phyloP scores from a whole-genome alignment of 2,329 filamentous ascomycete species.

The Stachybotrys chlorohalonatus region DNA sequence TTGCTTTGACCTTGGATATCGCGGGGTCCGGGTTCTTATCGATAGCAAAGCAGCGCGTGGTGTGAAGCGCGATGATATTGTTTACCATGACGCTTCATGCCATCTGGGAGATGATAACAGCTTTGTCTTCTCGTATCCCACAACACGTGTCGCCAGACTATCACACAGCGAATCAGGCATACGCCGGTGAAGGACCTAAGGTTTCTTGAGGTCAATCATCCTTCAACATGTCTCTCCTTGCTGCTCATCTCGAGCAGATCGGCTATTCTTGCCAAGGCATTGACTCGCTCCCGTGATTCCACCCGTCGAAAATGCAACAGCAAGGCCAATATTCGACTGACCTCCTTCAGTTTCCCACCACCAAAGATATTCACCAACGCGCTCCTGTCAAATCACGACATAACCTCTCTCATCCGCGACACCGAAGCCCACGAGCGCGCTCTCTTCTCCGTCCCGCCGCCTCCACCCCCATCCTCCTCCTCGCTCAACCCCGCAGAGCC shows the following conservation, averaged over 20 bases:
- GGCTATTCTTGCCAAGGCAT: conserved; percentile 68
- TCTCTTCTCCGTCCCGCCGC: conserved; percentile 81
- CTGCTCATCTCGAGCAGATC: conserved; percentile 68
- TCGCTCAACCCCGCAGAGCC: conserved; percentile 24
- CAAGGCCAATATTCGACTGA: conserved; percentile 1
- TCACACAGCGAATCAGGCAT: too few relatives aligned
- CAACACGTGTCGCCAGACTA: too few relatives aligned
- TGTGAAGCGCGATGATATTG: too few relatives aligned
- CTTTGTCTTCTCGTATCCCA: too few relatives aligned
- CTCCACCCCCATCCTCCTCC: conserved; percentile 46
- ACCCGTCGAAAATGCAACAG: neutral
- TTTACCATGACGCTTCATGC: too few relatives aligned
- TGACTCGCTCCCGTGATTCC: conserved; percentile 58
- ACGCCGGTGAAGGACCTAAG: too few relatives aligned
- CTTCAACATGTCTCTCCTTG: conserved; percentile 55
- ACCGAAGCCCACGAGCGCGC: conserved; percentile 92
- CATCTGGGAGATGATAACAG: too few relatives aligned
- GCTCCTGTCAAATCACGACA: conserved; percentile 79
- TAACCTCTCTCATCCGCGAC: conserved; percentile 88
- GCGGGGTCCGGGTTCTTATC: too few relatives aligned
- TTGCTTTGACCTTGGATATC: too few relatives aligned
- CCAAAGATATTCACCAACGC: conserved; percentile 97
- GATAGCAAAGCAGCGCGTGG: too few relatives aligned
- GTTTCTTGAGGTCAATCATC: too few relatives aligned
- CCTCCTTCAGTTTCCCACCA: conserved; percentile 62